A percentile compares a stretch with the other conserved stretches of the same genome.
Conservation (phyloP, 2,329 filamentous ascomycete genomes). For the Leptographium flavum region DNA sequence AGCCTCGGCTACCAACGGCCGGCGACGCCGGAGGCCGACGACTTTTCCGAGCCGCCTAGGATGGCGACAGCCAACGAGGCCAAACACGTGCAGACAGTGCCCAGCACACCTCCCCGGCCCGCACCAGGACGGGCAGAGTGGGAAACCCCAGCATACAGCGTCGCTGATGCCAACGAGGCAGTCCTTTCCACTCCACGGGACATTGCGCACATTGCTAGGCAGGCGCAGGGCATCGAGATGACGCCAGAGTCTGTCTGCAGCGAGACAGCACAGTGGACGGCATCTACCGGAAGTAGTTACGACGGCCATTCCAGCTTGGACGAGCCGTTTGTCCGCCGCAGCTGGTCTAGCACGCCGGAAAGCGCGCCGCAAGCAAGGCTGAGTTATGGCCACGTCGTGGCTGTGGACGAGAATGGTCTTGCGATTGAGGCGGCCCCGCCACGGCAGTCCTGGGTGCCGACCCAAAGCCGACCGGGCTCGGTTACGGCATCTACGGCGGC, state of each 20-base stretch:
- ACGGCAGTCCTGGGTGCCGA: not conserved
- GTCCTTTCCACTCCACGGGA: conserved; percentile 16
- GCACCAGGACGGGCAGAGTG: not conserved
- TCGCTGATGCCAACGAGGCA: conserved; percentile 8
- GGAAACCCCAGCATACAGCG: not conserved
- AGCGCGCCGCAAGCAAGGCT: conserved; percentile 7
- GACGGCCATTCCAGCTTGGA: conserved; percentile 12
- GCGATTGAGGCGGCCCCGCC: not conserved
- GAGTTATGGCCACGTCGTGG: conserved; percentile 10
- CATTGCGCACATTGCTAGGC: conserved; percentile 20
- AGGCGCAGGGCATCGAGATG: conserved; percentile 14
- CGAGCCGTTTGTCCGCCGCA: conserved; percentile 20
- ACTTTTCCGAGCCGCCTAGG: not conserved
- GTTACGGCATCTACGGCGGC: not conserved
- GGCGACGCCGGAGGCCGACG: not conserved
- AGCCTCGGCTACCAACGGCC: too few species aligned
- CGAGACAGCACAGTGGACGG: conserved; percentile 21
- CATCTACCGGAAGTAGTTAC: conserved; percentile 8
- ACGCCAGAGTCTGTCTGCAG: conserved; percentile 21
- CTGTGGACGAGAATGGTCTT: not conserved
- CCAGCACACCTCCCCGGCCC: not conserved
- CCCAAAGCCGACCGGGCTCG: not conserved
- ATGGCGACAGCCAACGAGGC: not conserved
- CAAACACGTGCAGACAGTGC: not conserved
- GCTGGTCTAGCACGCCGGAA: conserved; percentile 14